These are phyloP conservation scores for Aspergillus caelatus DNA, from an alignment of 2,329 filamentous ascomycete species.

Conservation along the genomic window DNA sequence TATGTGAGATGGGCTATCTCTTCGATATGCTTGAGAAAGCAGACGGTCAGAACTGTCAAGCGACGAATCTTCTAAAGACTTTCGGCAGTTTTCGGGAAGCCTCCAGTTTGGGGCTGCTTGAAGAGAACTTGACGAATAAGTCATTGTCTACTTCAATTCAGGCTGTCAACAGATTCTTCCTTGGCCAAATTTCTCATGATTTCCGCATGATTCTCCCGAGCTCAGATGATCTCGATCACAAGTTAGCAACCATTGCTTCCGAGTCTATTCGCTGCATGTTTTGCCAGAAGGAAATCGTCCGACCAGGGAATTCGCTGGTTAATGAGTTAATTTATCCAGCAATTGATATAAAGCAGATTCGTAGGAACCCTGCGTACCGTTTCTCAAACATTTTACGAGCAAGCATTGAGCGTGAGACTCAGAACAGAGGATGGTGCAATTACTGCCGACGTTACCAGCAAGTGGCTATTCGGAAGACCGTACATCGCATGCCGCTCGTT, in stretches of 20 bases:
- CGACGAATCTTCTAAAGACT: slow-evolving; percentile 89
- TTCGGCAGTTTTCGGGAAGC: slow-evolving; percentile 82
- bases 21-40: slow-evolving; percentile 99
- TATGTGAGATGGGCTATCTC: slow-evolving; percentile 93
- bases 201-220: slow-evolving; percentile 68
- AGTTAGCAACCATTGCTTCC: slow-evolving; percentile 49
- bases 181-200: slow-evolving; percentile 79
- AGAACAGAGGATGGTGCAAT: slow-evolving; percentile 89
- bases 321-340: slow-evolving; percentile 83
- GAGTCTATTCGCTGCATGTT: slow-evolving; percentile 76
- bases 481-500: slow-evolving; percentile 81
- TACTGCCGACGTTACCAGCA: slow-evolving; percentile 89
- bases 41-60: slow-evolving; percentile 89
- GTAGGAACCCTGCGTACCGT: slow-evolving; percentile 53
- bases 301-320: slow-evolving; percentile 76
- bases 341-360: slow-evolving; percentile 54
- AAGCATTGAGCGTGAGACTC: slow-evolving; percentile 86
- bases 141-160: slow-evolving; percentile 83
- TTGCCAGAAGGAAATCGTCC: slow-evolving; percentile 82
- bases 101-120: slow-evolving; percentile 75
- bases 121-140: slow-evolving; percentile 75
- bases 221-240: slow-evolving; percentile 70
- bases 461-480: slow-evolving; percentile 79
- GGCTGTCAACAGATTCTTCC: slow-evolving; percentile 78
- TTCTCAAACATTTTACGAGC: slow-evolving; percentile 93